Evolutionary conservation across 768 basidiomycete species (phyloP), one percentile per base, ranked within the genome.

Genomic region (Tephrocybe sp.): DNA sequence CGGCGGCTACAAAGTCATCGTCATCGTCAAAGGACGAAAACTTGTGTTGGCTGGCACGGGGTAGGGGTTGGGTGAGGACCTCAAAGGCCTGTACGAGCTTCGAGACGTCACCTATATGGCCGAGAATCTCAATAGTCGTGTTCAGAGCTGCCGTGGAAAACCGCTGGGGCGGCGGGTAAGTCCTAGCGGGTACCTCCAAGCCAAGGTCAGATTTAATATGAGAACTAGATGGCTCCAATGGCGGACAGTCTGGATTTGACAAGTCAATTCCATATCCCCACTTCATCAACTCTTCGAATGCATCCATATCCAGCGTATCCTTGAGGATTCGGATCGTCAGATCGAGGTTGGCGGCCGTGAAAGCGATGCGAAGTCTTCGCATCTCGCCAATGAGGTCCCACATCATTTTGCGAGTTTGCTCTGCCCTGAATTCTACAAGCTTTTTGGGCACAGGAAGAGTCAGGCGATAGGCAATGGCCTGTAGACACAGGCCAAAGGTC

Each of bases 261-360:
- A 92, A 64, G 66, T 93, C 91, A 49, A 93, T 77, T 0, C 85
- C 89, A 64, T 92, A 93, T 28, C 79, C 82, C 58, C 78, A 69
- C 56, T 78, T 83, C 72, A 91, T 67, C 21, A 91, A 71, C 22
- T 68, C 60, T 44, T 83, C 76, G 61, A 88, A 87, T 0, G 72
- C 70, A 25, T 77, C 69, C 48, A 70, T 60, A 62, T 87, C 81
- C 42, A 78, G 60, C 0, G 81, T 81, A 52, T 83, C 81, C 67
- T 83, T 87, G 57, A 89, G 69, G 53, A 92, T 77, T 16, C 87
- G 83, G 36, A 86, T 68, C 1, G 74, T 74, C 47, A 89, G 68
- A 65, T 92, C 90, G 53, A 90, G 71, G 55, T 81, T 82, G 49
- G 73, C 70, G 11, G 84, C 70, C 1, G 81, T 82, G 57, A 82